These are phyloP conservation scores for Phyllosticta citribraziliensis DNA, from an alignment of 2,329 filamentous ascomycete genomes.

Conservation along the genomic window DNA sequence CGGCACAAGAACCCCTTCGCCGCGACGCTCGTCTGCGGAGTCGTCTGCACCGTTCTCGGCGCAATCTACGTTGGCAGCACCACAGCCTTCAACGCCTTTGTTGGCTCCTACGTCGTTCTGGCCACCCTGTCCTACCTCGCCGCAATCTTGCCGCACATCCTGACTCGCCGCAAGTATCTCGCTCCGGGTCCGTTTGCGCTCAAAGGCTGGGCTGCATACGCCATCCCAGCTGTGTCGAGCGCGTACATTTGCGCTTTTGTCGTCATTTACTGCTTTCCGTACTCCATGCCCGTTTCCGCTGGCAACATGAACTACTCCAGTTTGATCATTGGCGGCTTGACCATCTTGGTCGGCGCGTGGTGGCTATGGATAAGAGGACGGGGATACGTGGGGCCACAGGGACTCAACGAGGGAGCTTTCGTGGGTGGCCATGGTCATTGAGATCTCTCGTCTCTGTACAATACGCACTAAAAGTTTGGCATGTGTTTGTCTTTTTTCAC, in stretches of 20 bases:
- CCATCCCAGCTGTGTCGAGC: constrained; percentile 39
- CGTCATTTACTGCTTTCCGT: constrained; percentile 53
- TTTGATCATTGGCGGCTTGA: constrained; percentile 43
- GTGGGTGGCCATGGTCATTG: not conserved
- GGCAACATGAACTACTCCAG: constrained; percentile 46
- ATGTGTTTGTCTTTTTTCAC: not conserved
- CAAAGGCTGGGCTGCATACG: constrained; percentile 15
- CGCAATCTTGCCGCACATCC: constrained; percentile 46
- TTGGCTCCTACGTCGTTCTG: constrained; percentile 50
- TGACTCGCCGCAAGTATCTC: constrained; percentile 32
- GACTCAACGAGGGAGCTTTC: not conserved
- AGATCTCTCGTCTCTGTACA: not conserved
- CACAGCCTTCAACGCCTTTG: constrained; percentile 58
- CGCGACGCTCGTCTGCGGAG: constrained; percentile 43
- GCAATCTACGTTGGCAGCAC: constrained; percentile 56
- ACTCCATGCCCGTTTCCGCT: constrained; percentile 35
- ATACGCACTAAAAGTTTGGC: not conserved
- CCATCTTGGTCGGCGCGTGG: constrained; percentile 40
- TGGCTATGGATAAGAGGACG: constrained; percentile 18
- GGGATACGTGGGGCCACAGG: constrained; percentile 4
- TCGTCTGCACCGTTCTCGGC: constrained; percentile 47
- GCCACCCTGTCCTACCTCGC: constrained; percentile 50
- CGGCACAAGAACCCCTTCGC: constrained; percentile 44
- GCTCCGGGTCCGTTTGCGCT: constrained; percentile 51
- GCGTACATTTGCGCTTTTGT: constrained; percentile 51